Evolutionary conservation across 2,329 filamentous ascomycete species (phyloP), one percentile per base, ranked within the genome.

Genomic region (Fusarium succisae): DNA sequence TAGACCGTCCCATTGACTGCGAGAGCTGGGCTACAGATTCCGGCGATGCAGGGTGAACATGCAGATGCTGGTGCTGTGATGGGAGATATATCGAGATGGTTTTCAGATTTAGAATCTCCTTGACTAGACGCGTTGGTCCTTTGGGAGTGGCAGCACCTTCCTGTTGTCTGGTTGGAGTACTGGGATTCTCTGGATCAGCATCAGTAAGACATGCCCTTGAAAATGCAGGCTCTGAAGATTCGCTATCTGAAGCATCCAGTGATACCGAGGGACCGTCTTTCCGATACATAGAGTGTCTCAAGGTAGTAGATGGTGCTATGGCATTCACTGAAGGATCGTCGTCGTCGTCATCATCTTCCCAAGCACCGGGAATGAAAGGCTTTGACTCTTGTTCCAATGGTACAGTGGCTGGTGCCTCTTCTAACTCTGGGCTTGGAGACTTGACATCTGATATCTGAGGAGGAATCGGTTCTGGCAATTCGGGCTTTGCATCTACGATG

Each of bases 81-180:
- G 88, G 89, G 3, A 89, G 76, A 70, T 90, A 90, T 11, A 90
- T 79, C 2, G 87, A 89, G n/a, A 90, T 83, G 8, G 81, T 84
- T 30, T 84, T 80, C 26, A 89, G 82, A 17, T 82, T 85, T 18
- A 90, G 63, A 20, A 90, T 85, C 76, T 90, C 87, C 77, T 89
- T 90, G 18, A 87, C 85, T 20, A 90, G 79, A n/a, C 87, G 84
- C 1, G 88, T 86, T 13, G 87, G 85, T 0, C 87, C 87, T 55
- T 86, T 86, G 10, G 87, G 88, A 1, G 87, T 90, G 6, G 85
- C 77, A 6, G 80, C 78, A 57, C 87, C 86, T 24, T 87, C 86
- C 32, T 77, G 77, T 5, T 75, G 75, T 55, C 53, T 76, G 17
- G 48, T 41, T 12, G 73, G 66, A 6, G 58, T 68, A 18, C 50